A percentile compares a stretch with the other conserved stretches of the same genome.
These are phyloP conservation scores for Orbilia quercus DNA, from an alignment of 2,329 filamentous ascomycete species.

Conservation along the genomic window DNA sequence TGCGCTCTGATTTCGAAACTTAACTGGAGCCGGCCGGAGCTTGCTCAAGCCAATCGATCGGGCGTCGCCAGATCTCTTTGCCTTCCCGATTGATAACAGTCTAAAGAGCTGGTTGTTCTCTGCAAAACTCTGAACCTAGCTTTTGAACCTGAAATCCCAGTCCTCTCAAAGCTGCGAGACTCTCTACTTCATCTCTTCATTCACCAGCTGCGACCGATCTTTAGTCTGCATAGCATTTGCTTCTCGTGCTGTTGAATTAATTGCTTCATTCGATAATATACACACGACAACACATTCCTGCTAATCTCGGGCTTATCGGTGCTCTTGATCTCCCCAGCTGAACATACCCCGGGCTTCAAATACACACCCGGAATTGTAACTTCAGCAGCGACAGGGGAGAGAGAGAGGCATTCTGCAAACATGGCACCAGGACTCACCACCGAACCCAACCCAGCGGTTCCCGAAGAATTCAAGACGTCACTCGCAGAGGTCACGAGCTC, in stretches of 20 bases:
- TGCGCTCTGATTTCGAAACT: slow-evolving; percentile 34
- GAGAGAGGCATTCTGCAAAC: background rate
- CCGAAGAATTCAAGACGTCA: slow-evolving; percentile 64
- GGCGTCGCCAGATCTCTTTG: slow-evolving; percentile 51
- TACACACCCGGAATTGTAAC: background rate
- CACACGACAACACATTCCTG: slow-evolving; percentile 28
- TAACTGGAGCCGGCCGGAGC: slow-evolving; percentile 30
- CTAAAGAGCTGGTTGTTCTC: slow-evolving; percentile 30
- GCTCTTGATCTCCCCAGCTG: slow-evolving; percentile 10
- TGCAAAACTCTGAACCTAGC: slow-evolving; percentile 33
- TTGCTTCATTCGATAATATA: background rate
- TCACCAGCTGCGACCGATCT: background rate
- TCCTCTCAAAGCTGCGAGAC: background rate
- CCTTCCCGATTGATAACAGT: slow-evolving; percentile 48
- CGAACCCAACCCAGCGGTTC: slow-evolving; percentile 65
- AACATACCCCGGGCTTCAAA: background rate
- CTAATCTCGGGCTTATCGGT: slow-evolving; percentile 24
- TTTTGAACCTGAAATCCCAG: background rate
- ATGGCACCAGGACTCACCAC: slow-evolving; percentile 72
- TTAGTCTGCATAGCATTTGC: background rate
- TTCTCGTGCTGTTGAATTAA: slow-evolving; percentile 29
- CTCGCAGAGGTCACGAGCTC: slow-evolving; percentile 75
- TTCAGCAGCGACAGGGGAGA: background rate
- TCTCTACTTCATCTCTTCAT: slow-evolving; percentile 14
- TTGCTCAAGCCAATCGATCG: slow-evolving; percentile 33